Base-by-base conservation (phyloP, 176 grass and related monocot species). In the Raddia distichophylla region DNA sequence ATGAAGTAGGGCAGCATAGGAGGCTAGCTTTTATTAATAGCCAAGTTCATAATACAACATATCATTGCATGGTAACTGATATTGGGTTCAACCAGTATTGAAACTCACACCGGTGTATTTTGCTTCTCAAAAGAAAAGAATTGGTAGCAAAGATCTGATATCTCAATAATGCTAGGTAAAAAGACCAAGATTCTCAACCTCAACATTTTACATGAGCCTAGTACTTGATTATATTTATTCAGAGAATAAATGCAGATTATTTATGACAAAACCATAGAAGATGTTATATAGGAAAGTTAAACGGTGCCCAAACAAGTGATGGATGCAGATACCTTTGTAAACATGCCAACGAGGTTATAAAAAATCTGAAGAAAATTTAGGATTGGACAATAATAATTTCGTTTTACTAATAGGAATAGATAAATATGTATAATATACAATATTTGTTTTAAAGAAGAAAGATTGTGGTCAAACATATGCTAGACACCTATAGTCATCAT, bases 381-480 rank as follows among this genome's bases (percentile, higher is more conserved):
- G 12, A 74, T 72, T 65, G 70, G 34, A 62, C 42, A 22, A 75
- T n/a, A 5, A 69, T 58, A 78, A 46, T 79, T 7, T 42, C 66
- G 18, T 65, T 65, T 57, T 58, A 64, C 47, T 43, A 59, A 58
- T 10, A 2, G 48, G 45, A 55, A 86, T 48, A 86, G 48, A 48
- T 27, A 27, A 27, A 87, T 55, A 87, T 40, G 15, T 10, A 78
- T 61, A 69, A 7, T 64, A 54, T 16, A 70, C 17, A 83, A 34
- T 14, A 32, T 6, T 60, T 37, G 4, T 7, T 69, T 7, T 33
- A 87, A 17, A 34, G 67, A 55, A 87, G 20, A 34, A 73, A 55
- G 87, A 16, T 15, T 34, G 83, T 83, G 77, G 81, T 84, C 77
- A 91, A 84, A 81, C 64, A 84, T 64, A 50, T 22, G 35, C 33